A percentile compares a stretch with the other conserved stretches of the same genome.
Evolutionary conservation across 345 rosid genomes (phyloP).

Genomic region (Melaleuca alternifolia): DNA sequence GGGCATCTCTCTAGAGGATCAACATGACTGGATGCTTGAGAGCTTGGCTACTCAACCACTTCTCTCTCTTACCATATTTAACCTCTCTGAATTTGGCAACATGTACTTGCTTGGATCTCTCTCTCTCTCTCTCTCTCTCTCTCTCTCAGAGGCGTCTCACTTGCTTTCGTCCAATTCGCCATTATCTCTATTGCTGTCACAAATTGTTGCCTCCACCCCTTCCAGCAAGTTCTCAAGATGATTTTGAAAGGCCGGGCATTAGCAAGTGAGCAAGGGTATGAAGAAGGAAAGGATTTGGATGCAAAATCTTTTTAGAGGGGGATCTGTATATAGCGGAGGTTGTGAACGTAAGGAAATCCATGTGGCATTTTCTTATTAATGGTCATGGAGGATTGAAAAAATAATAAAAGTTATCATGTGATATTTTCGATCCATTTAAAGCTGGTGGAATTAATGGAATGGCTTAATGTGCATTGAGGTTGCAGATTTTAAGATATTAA

Average conservation of each 20-base stretch:
- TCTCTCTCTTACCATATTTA: not conserved
- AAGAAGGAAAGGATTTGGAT: not conserved
- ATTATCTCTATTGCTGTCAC: not conserved
- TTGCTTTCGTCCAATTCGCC: not conserved
- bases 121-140: not conserved
- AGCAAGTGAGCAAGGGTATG: not conserved
- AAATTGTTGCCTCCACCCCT: not conserved
- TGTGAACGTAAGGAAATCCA: not conserved
- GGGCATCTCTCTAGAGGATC: too few relatives aligned
- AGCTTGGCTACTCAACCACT: not conserved
- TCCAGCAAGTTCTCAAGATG: not conserved
- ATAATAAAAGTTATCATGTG: not conserved
- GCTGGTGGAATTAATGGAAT: not conserved
- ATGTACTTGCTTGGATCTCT: constrained; percentile 12
- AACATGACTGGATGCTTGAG: constrained; percentile 3
- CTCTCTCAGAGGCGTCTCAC: constrained; percentile 10
- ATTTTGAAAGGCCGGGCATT: not conserved
- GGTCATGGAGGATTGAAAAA: too few relatives aligned
- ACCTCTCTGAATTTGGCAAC: constrained; percentile 13
- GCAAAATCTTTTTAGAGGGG: not conserved
- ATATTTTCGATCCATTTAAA: not conserved
- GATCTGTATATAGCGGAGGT: not conserved
- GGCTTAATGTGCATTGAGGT: not conserved
- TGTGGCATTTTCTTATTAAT: too few relatives aligned
- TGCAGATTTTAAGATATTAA: not conserved